Conservation (phyloP, 768 basidiomycete genomes). For the Leucogyrophana mollusca region DNA sequence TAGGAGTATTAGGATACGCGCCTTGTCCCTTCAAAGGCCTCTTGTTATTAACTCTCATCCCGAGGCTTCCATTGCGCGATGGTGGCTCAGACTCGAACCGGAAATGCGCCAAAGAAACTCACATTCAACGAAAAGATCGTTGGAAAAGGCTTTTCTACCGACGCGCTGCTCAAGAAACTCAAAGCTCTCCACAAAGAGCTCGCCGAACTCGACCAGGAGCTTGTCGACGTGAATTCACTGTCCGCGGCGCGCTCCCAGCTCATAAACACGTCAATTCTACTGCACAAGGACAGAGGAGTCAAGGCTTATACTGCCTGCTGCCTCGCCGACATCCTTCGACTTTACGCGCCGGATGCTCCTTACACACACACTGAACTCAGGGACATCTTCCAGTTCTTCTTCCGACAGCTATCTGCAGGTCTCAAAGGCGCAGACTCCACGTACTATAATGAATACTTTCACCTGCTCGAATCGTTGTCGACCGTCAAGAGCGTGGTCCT, state of each 20-base stretch:
- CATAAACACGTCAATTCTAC: slow-evolving; percentile 72
- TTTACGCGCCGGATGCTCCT: slow-evolving; percentile 97
- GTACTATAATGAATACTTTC: slow-evolving; percentile 92
- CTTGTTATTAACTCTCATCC: background rate
- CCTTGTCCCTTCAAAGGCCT: no score
- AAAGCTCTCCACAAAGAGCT: slow-evolving; percentile 77
- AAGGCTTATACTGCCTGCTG: slow-evolving; percentile 95
- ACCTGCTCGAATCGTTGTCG: slow-evolving; percentile 89
- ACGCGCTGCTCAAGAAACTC: slow-evolving; percentile 83
- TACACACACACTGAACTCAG: slow-evolving; percentile 86
- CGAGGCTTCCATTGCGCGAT: slow-evolving; percentile 35
- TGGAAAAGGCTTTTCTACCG: slow-evolving; percentile 74
- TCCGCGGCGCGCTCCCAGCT: slow-evolving; percentile 73
- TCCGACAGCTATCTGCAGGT: slow-evolving; percentile 74
- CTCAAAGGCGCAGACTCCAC: slow-evolving; percentile 76
- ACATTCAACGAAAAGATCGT: slow-evolving; percentile 81
- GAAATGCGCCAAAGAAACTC: slow-evolving; percentile 58
- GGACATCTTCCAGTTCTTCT: slow-evolving; percentile 98
- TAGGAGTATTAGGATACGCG: no score
- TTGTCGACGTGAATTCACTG: slow-evolving; percentile 74
- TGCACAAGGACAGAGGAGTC: slow-evolving; percentile 95
- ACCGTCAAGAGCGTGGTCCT: slow-evolving; percentile 94
- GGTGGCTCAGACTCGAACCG: slow-evolving; percentile 74
- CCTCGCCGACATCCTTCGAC: slow-evolving; percentile 87
- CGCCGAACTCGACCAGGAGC: slow-evolving; percentile 84